Base-by-base conservation (phyloP, 192 early-diverging fungal genomes). In the Linnemannia exigua region DNA sequence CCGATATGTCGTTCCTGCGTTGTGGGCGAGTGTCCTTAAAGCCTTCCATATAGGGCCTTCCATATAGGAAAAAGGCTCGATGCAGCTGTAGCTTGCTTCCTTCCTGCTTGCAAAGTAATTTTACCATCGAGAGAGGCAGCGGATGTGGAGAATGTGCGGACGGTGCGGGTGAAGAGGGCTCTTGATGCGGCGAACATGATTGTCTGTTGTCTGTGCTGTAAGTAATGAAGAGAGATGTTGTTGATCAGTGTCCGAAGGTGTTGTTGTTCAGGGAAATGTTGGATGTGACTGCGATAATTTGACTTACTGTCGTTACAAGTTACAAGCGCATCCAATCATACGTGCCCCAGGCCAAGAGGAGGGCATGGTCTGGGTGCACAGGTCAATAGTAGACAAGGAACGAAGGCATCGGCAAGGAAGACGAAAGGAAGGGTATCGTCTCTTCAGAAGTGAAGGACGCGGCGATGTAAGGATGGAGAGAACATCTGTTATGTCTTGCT, bases 141-240 rank as follows among this genome's bases (percentile, higher is more conserved):
- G 44, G 82, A 85, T 37, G 77, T 85, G 22, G 82, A 70, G 77
- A 85, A 79, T 28, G 73, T 76, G 58, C 82, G 82, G 12, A 77
- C 12, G 76, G 37, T 74, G 71, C 81, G 81, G 35, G 70, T 9
- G 16, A 69, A 77, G 44, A 79, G 35, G 19, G 67, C 70, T 69
- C 73, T 85, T 85, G 82, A 52, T 17, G 82, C 52, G 67, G 77
- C 82, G 38, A 79, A 85, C 82, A 85, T 85, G 52, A 22, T 72
- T 69, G 50, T 35, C 36, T 63, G 54, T 58, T n/a, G 52, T n/a
- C 22, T n/a, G 20, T 63, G 28, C 31, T 31, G 48, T 50, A 17
- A 25, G 28, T 66, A 36, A 16, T 19, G 54, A 46, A 48, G 70
- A 67, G 63, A 70, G 31, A 31, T 0, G 58, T 63, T 46, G 38